Evolutionary conservation across 768 basidiomycete genomes (phyloP).

Genomic region (Leccinum disarticulatum): DNA sequence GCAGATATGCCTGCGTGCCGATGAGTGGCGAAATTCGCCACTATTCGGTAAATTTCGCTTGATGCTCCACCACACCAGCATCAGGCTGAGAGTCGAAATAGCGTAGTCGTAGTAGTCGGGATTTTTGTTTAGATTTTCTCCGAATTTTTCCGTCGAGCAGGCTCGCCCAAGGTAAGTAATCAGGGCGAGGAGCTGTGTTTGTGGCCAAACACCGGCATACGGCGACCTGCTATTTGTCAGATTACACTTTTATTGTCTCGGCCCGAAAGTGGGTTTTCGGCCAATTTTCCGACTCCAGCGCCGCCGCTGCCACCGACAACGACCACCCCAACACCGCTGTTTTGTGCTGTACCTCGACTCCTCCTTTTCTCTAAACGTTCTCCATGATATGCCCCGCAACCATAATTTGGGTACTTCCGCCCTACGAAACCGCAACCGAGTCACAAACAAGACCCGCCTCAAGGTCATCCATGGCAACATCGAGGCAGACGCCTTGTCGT

Average conservation of each 20-base stretch:
- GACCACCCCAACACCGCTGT: slow-evolving; percentile 34
- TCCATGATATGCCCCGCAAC: slow-evolving; percentile 89
- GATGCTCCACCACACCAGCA: not conserved
- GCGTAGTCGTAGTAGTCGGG: slow-evolving; percentile 10
- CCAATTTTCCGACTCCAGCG: slow-evolving; percentile 60
- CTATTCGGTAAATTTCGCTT: not conserved
- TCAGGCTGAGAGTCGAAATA: not conserved
- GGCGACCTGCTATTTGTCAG: slow-evolving; percentile 31
- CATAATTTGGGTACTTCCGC: slow-evolving; percentile 74
- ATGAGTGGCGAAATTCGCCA: slow-evolving; percentile 5
- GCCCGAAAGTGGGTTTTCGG: slow-evolving; percentile 61
- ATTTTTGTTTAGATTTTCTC: slow-evolving; percentile 16
- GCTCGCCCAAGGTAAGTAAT: slow-evolving; percentile 28
- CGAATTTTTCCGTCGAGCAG: not conserved
- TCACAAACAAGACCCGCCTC: slow-evolving; percentile 91
- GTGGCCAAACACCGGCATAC: slow-evolving; percentile 34
- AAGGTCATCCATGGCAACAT: slow-evolving; percentile 79
- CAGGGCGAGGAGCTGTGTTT: slow-evolving; percentile 27
- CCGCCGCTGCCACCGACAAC: slow-evolving; percentile 55
- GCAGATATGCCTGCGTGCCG: not conserved
- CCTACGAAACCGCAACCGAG: slow-evolving; percentile 84
- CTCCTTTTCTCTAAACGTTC: slow-evolving; percentile 36
- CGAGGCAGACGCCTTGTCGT: slow-evolving; percentile 75
- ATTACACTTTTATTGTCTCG: slow-evolving; percentile 40
- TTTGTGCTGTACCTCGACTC: slow-evolving; percentile 39